Base-by-base conservation (phyloP, 441 rosid genomes). In the Euphorbia celastroides region DNA sequence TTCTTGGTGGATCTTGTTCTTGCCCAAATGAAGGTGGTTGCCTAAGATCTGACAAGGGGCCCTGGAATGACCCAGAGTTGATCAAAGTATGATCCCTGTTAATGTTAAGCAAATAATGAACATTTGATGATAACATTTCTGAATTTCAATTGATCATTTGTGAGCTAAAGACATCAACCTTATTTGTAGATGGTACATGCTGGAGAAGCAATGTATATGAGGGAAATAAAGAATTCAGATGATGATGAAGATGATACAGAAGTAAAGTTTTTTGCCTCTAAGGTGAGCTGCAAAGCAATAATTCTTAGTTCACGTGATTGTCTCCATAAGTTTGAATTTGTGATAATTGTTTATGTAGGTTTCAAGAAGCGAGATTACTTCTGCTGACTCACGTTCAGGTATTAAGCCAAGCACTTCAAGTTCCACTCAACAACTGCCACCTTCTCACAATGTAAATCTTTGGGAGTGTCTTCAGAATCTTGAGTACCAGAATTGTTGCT, bases 1-100 rank as follows among this genome's bases (percentile, higher is more conserved):
- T 90, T 86, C 93, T 90, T 48, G 98, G 98, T 28, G 97, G 98
- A 79, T 84, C 80, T 46, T 90, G 97, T 77, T 74, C 82, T 0
- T 93, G 98, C 80, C 75, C 80, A 51, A 75, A 81, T 74, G 88
- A 81, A 67, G 96, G 97, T n/a, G 92, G 96, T 44, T 93, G 98
- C 65, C 80, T 90, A 70, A 77, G 80, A 74, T 88, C 91, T 36
- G 85, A 85, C 68, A 93, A 86, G 74, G 98, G 98, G 57, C 97
- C 95, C 14, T 93, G 97, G 98, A 90, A 82, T 64, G 86, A 90
- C 72, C 84, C 85, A 9, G 95, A 82, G 69, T 85, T 93, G 79
- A 85, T 87, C 90, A 88, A 93, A 81, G 98, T 90, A 82, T 26
- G 84, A 67, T 52, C 65, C 68, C 73, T 58, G 58, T 64, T 57